Evolutionary conservation across 2,329 filamentous ascomycete species (phyloP).

Genomic region (Sporothrix protearum): DNA sequence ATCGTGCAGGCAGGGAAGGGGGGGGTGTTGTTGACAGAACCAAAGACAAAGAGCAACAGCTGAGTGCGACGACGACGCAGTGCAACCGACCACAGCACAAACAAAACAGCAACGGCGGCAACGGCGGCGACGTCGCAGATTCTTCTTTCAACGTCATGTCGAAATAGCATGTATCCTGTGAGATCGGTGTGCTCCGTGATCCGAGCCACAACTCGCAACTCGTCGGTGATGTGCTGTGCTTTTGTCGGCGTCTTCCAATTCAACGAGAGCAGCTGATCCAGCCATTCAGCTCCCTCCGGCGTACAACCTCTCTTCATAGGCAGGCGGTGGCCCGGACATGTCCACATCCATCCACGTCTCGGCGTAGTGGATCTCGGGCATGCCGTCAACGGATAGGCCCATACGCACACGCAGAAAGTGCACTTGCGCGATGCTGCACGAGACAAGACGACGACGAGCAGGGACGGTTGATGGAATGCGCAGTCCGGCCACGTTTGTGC

Average conservation of each 20-base stretch:
- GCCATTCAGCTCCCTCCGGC: too few relatives aligned
- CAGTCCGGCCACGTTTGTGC: neutral
- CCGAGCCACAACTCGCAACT: neutral
- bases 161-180: neutral
- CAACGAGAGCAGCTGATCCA: too few relatives aligned
- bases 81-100: neutral
- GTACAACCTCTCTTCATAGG: neutral
- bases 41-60: neutral
- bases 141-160: neutral
- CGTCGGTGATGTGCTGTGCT: neutral
- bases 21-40: too few relatives aligned
- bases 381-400: neutral
- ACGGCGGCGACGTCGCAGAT: neutral
- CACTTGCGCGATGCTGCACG: neutral
- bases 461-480: neutral
- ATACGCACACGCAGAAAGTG: neutral
- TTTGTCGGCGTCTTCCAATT: too few relatives aligned
- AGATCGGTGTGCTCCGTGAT: neutral
- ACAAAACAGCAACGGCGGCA: too few relatives aligned
- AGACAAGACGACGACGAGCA: neutral
- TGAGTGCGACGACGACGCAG: neutral
- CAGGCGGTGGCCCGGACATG: slow-evolving; percentile 11
- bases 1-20: neutral
- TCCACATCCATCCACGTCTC: neutral
- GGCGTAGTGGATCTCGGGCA: neutral